A percentile compares a stretch with the other conserved stretches of the same genome.
Conservation (phyloP, 2,329 filamentous ascomycete genomes). For the Aspergillus brasiliensis region DNA sequence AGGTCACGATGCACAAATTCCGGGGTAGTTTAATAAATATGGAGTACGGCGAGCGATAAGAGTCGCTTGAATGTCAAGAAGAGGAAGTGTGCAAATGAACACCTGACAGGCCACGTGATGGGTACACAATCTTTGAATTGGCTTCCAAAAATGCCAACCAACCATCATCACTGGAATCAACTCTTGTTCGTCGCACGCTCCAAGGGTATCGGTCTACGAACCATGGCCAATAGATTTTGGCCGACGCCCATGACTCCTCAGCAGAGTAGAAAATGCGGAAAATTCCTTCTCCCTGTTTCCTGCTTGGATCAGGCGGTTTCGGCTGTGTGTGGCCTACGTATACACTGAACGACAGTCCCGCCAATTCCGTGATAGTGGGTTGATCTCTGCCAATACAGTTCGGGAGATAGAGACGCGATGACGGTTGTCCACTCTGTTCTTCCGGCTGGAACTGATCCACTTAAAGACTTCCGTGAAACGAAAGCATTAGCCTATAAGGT, state of each 20-base stretch:
- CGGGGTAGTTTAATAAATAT: not conserved
- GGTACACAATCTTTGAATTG: too few relatives aligned
- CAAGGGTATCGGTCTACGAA: too few relatives aligned
- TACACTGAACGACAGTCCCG: not conserved
- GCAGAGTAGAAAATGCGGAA: not conserved
- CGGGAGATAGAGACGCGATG: not conserved
- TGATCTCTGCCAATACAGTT: not conserved
- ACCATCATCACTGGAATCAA: too few relatives aligned
- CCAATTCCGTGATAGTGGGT: not conserved
- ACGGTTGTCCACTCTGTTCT: not conserved
- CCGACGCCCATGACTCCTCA: not conserved
- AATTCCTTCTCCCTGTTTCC: not conserved
- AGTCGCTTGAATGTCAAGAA: not conserved
- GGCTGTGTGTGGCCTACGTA: not conserved
- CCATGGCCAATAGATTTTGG: not conserved
- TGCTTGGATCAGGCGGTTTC: not conserved
- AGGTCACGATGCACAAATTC: not conserved
- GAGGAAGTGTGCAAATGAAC: not conserved
- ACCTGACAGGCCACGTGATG: too few relatives aligned
- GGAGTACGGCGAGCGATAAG: not conserved
- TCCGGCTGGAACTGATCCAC: not conserved
- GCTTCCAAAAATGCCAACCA: too few relatives aligned
- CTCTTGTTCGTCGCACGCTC: too few relatives aligned
- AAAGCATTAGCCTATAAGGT: not conserved
- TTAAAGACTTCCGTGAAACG: not conserved